phyloP scores from a whole-genome alignment of 2,329 filamentous ascomycete species.

The Botrytis pseudocinerea region DNA sequence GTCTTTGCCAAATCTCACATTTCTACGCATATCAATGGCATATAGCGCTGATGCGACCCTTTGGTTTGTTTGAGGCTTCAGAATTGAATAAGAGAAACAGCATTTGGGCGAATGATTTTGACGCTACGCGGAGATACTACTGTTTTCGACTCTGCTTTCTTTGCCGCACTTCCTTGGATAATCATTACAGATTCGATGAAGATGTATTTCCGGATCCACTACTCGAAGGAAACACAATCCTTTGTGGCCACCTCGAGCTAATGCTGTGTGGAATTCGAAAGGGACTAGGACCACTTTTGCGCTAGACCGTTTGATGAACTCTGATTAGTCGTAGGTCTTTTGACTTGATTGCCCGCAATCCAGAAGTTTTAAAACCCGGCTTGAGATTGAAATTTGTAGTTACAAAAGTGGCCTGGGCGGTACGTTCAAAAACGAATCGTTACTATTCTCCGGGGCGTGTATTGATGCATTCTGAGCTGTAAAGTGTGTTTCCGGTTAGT shows the following conservation, averaged over 20 bases:
- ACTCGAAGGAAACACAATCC: not conserved
- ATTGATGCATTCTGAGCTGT: not conserved
- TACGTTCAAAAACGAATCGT: not conserved
- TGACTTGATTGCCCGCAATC: not conserved
- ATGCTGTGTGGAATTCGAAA: not conserved
- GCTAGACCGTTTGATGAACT: not conserved
- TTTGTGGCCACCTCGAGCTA: not conserved
- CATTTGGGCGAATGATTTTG: not conserved
- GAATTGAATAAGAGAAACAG: not conserved
- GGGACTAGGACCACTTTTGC: not conserved
- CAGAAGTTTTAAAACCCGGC: not conserved
- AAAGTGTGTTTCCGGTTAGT: not conserved
- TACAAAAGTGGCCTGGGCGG: not conserved
- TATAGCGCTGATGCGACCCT: not conserved
- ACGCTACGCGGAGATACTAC: not conserved
- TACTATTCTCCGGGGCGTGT: not conserved
- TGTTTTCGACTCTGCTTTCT: not conserved
- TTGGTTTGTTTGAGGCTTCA: not conserved
- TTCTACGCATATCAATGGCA: not conserved
- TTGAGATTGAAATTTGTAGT: not conserved
- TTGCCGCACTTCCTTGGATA: too few species aligned
- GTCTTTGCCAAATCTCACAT: not conserved
- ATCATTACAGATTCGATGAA: not conserved
- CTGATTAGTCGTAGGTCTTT: not conserved
- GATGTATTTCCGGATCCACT: not conserved